These are phyloP conservation scores for Boletus pseudopeckii DNA, from an alignment of 768 basidiomycete species.

Conservation along the genomic window DNA sequence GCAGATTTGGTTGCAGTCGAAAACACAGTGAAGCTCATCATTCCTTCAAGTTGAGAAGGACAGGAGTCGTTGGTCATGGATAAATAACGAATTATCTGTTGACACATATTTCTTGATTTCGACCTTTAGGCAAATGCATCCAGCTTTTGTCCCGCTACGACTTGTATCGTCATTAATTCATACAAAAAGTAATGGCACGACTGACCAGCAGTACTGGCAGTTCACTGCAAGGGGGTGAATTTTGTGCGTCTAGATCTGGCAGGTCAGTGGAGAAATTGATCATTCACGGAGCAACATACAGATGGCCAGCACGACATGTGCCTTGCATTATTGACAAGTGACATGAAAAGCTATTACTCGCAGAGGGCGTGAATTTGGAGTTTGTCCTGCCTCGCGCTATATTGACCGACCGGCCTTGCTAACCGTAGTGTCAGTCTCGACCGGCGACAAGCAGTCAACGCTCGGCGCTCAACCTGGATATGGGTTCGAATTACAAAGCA, in stretches of 20 bases:
- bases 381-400: neutral
- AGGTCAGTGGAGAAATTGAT: neutral
- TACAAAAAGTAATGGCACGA: neutral
- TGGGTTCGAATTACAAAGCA: slow-evolving; percentile 20
- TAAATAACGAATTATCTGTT: neutral
- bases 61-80: neutral
- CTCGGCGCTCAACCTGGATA: neutral
- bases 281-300: neutral
- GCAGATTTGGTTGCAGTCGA: neutral
- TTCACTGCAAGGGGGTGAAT: neutral
- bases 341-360: neutral
- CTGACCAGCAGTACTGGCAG: neutral
- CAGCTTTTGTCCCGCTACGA: neutral
- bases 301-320: neutral
- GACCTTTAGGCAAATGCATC: neutral
- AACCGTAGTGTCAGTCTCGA: neutral
- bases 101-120: neutral
- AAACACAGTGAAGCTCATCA: neutral
- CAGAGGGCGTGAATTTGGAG: neutral
- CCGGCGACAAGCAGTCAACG: neutral
- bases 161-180: neutral
- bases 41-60: neutral
- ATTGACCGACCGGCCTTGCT: neutral
- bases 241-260: neutral
- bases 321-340: neutral